These are phyloP conservation scores for Tulasnella sp. DNA, from an alignment of 768 basidiomycete species.

Conservation along the genomic window DNA sequence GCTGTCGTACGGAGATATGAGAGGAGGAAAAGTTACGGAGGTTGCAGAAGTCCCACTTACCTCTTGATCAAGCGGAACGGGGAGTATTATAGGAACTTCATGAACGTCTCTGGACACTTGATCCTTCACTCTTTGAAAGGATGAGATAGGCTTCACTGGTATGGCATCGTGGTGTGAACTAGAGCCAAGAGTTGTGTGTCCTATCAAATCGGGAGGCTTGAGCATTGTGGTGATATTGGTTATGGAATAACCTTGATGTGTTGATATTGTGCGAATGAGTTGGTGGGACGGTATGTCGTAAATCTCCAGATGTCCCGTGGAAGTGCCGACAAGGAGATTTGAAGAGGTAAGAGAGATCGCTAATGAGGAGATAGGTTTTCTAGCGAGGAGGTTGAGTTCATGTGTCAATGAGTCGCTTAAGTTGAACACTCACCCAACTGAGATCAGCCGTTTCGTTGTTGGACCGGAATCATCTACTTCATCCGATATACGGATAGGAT, in stretches of 20 bases:
- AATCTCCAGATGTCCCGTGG: slow-evolving; percentile 55
- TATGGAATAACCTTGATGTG: slow-evolving; percentile 46
- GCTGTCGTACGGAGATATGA: background rate
- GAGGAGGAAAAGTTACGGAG: background rate
- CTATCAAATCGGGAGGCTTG: slow-evolving; percentile 76
- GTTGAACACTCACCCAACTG: slow-evolving; percentile 40
- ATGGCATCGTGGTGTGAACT: slow-evolving; percentile 39
- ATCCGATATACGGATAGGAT: slow-evolving; percentile 53
- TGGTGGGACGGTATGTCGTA: slow-evolving; percentile 90
- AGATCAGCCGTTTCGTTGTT: slow-evolving; percentile 47
- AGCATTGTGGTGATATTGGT: slow-evolving; percentile 65
- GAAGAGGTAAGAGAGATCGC: slow-evolving; percentile 66
- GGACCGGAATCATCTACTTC: slow-evolving; percentile 31
- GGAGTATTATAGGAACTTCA: slow-evolving; percentile 53
- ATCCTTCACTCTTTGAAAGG: slow-evolving; percentile 66
- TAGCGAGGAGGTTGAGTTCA: slow-evolving; percentile 26
- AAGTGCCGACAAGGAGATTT: slow-evolving; percentile 70
- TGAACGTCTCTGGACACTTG: slow-evolving; percentile 51
- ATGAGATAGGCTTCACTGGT: slow-evolving; percentile 49
- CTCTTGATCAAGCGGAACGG: slow-evolving; percentile 26
- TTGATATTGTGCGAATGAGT: slow-evolving; percentile 63
- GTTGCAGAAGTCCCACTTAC: too few species aligned
- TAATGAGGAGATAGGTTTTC: slow-evolving; percentile 59
- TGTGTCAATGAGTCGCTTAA: background rate
- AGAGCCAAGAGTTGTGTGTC: slow-evolving; percentile 49